Base-by-base conservation (phyloP, 2,329 filamentous ascomycete species). In the Lachnellula hyalina region DNA sequence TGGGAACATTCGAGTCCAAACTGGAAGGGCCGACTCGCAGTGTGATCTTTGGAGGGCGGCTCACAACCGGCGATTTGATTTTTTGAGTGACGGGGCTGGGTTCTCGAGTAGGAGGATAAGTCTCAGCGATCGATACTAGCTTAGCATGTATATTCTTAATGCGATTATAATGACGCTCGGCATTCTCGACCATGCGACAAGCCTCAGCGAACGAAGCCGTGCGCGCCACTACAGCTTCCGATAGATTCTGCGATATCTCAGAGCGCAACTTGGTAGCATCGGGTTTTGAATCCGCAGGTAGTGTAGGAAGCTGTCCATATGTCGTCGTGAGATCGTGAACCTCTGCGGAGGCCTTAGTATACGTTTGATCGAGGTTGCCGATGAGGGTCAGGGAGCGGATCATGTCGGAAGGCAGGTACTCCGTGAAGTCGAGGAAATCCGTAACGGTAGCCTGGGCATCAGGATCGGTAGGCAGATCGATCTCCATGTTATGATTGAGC, bases 361-460 rank as follows among this genome's bases (percentile, higher is more conserved):
- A 84, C 15, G 71, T 75, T 59, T 78, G 68, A 68, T 87, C 84
- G 51, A 87, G 82, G 60, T 85, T 79, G 51, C 81, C 79, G 57
- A 88, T 84, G 38, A 87, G 74, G 4, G 81, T 85, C 45, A 87
- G 73, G 23, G 84, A 87, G 54, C 85, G 81, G 58, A 79, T 75
- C 64, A 87, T 79, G 66, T 87, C 85, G 49, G 83, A 81, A 11
- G 84, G 83, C 1, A 87, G 77, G 69, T 87, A 85, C 68, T 88
- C 85, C 68, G 77, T 69, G 45, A 71, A 71, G 57, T 87, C 84
- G 68, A 87, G 79, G 66, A 86, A 87, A 69, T 87, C 84, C 56
- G 82, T 85, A 17, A 86, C 79, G n/a, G 83, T 86, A 6, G 84
- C 83, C 63, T 86, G 83, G 25, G 82, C 82, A 72, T 87, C 84